These are phyloP conservation scores for Aspergillus aculeatus DNA, from an alignment of 2,329 filamentous ascomycete genomes.

Conservation along the genomic window DNA sequence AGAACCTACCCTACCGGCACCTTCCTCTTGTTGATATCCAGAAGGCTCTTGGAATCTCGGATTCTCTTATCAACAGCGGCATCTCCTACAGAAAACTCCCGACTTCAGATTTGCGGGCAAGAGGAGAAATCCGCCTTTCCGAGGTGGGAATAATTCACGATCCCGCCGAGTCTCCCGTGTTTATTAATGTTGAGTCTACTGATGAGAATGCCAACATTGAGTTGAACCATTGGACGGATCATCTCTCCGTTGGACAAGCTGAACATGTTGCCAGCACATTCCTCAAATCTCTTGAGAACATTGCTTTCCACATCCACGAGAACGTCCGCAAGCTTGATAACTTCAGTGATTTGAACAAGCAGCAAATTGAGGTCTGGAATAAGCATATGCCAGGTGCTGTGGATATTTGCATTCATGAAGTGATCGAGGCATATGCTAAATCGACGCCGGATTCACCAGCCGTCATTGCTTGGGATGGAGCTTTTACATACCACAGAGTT, in stretches of 20 bases:
- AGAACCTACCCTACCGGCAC: slow-evolving; percentile 46
- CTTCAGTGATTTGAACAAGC: slow-evolving; percentile 39
- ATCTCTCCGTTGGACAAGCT: slow-evolving; percentile 41
- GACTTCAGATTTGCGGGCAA: slow-evolving; percentile 18
- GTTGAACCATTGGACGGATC: slow-evolving; percentile 44
- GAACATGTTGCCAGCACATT: slow-evolving; percentile 41
- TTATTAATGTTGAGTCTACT: slow-evolving; percentile 49
- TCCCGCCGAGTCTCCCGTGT: slow-evolving; percentile 50
- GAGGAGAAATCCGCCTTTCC: slow-evolving; percentile 35
- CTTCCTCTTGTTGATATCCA: slow-evolving; percentile 49
- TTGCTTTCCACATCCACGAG: slow-evolving; percentile 37
- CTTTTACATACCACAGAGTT: slow-evolving; percentile 35
- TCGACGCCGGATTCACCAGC: slow-evolving; percentile 27
- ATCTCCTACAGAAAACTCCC: slow-evolving; percentile 49
- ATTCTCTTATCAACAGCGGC: slow-evolving; percentile 49
- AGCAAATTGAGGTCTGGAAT: slow-evolving; percentile 33
- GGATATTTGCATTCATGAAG: slow-evolving; percentile 30
- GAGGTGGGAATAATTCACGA: slow-evolving; percentile 46
- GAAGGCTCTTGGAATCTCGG: slow-evolving; percentile 42
- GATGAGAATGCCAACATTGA: slow-evolving; percentile 41
- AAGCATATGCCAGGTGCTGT: slow-evolving; percentile 20
- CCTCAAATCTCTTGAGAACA: slow-evolving; percentile 36
- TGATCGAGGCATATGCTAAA: slow-evolving; percentile 26
- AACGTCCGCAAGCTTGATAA: slow-evolving; percentile 35
- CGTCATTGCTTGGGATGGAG: slow-evolving; percentile 34